Base-by-base conservation (phyloP, 805 yeast genomes). In the Nakazawaea ernobii region DNA sequence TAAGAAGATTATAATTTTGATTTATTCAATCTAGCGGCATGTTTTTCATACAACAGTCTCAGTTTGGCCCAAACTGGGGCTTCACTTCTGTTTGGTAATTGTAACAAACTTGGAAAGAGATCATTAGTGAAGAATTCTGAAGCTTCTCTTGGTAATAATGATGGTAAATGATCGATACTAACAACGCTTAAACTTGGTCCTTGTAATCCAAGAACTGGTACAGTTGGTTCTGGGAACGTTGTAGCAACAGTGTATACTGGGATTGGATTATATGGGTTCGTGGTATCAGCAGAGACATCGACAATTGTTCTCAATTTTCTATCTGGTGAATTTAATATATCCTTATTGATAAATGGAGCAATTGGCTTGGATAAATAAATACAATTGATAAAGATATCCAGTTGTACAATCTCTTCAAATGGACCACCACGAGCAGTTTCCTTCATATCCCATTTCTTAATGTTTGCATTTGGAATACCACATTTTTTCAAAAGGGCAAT, bases 381-480 rank as follows among this genome's bases (percentile, higher is more conserved):
- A 75, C 99, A 94, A 75, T 94, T 94, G 71, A 94, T 80, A 65
- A 94, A 94, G 56, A 94, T 80, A 64, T 94, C 98, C 28, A 89
- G 79, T 40, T 80, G 74, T 32, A 86, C 89, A 57, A 94, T 94
- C 71, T 94, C 97, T 65, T 78, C 65, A 78, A 94, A 94, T 52
- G 99, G 99, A 45, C 99, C 99, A 53, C 99, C 99, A 69, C 77
- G 82, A 56, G 94, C 83, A 50, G 99, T 94, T 74, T 94, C 99
- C 51, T 86, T 79, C 79, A 94, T 89, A 69, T 94, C 99, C 99
- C 99, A 94, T 73, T 87, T 86, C 59, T 77, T 64, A 52, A 94
- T 80, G 67, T 88, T 84, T 49, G 71, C 78, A 39, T 87, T 94
- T 46, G 98, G 96, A 49, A 94, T 70, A 50, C 99, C 99, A 48